phyloP scores from a whole-genome alignment of 495 filamentous ascomycete species.

The Beverwykella pulmonaria region DNA sequence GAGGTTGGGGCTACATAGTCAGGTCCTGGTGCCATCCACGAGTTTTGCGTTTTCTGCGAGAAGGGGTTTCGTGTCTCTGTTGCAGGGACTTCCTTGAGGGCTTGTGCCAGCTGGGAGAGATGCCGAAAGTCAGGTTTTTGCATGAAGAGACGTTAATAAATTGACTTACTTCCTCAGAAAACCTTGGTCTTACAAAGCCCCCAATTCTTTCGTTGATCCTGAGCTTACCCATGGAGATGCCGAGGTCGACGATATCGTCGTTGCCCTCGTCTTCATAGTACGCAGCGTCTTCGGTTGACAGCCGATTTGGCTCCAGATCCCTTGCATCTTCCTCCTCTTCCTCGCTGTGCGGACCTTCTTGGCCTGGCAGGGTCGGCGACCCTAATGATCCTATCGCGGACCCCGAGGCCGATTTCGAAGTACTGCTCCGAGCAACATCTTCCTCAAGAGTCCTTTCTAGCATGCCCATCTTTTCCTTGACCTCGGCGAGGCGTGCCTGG shows the following conservation, averaged over 20 bases:
- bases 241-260: slow-evolving; percentile 70
- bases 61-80: slow-evolving; percentile 18
- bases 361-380: slow-evolving; percentile 31
- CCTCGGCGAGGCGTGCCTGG: slow-evolving; percentile 63
- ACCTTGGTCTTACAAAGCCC: slow-evolving; percentile 55
- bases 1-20: slow-evolving; percentile 54
- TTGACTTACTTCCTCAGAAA: slow-evolving; percentile 63
- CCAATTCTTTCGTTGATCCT: slow-evolving; percentile 74
- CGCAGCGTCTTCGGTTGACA: slow-evolving; percentile 63
- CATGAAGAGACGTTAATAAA: not conserved
- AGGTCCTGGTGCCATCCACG: slow-evolving; percentile 42
- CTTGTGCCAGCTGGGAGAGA: slow-evolving; percentile 13
- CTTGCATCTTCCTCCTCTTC: slow-evolving; percentile 50
- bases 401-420: not conserved
- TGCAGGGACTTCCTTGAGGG: slow-evolving; percentile 28
- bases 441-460: slow-evolving; percentile 64
- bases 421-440: slow-evolving; percentile 50
- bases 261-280: slow-evolving; percentile 60
- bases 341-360: slow-evolving; percentile 41
- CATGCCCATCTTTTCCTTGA: slow-evolving; percentile 70
- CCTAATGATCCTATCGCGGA: not conserved
- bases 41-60: slow-evolving; percentile 1
- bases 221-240: slow-evolving; percentile 69
- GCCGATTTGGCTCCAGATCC: slow-evolving; percentile 56
- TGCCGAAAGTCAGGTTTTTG: not conserved